Conservation (phyloP, 1,284 basidiomycete genomes). For the Pisolithus thermaeus region DNA sequence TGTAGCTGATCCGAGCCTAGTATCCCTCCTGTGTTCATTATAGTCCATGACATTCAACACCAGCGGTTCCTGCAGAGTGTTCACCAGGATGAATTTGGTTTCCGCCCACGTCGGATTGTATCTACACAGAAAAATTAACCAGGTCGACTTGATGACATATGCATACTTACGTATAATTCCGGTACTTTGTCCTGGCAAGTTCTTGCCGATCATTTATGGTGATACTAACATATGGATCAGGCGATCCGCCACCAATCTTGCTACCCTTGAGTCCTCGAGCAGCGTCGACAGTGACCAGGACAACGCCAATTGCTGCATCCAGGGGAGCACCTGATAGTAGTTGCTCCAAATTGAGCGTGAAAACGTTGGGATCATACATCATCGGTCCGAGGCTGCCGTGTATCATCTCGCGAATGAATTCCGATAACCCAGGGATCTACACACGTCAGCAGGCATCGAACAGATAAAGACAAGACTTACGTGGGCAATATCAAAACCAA, state of each 20-base stretch:
- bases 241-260: slow-evolving; percentile 91
- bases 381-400: slow-evolving; percentile 82
- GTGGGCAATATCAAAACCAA: slow-evolving; percentile 85
- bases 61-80: slow-evolving; percentile 78
- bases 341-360: slow-evolving; percentile 95
- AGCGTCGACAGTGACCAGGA: slow-evolving; percentile 80
- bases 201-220: slow-evolving; percentile 72
- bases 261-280: slow-evolving; percentile 69
- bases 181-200: slow-evolving; percentile 72
- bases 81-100: slow-evolving; percentile 88
- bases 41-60: slow-evolving; percentile 79
- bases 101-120: slow-evolving; percentile 90
- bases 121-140: slow-evolving; percentile 31
- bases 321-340: slow-evolving; percentile 88
- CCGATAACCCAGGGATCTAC: slow-evolving; percentile 86
- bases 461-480: slow-evolving; percentile 38
- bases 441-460: slow-evolving; percentile 6
- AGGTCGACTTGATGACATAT: slow-evolving; percentile 3
- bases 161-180: slow-evolving; percentile 64
- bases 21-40: slow-evolving; percentile 87
- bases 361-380: slow-evolving; percentile 94
- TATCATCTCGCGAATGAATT: slow-evolving; percentile 91
- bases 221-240: slow-evolving; percentile 84
- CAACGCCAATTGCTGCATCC: slow-evolving; percentile 86
- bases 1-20: slow-evolving; percentile 68